Base-by-base conservation (phyloP, 2,329 filamentous ascomycete genomes). In the Neocatenulostroma microsporum region DNA sequence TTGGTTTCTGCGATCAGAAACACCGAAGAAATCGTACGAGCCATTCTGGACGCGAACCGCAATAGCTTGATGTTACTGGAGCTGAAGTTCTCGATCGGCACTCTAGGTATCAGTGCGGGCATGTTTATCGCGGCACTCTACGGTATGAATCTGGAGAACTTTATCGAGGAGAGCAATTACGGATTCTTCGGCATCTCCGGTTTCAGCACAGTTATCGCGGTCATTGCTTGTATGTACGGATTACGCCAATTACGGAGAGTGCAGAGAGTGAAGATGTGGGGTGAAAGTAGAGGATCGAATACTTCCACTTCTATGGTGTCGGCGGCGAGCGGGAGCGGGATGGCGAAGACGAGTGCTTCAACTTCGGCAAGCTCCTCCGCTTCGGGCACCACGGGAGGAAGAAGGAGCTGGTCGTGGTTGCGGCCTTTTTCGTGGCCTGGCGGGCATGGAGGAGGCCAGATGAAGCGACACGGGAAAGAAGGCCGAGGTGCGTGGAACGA, bases 101-200 rank as follows among this genome's bases (percentile, higher is more conserved):
- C 91, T 1, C 76, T 98, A 4, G 87, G 88, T n/a, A 78, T 96
- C 31, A 89, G 86, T 37, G 86, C 88, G 57, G 91, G 91, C 38
- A 95, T 91, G 33, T 93, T 96, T 57, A 74, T 95, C 53, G 93
- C 91, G 7, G 88, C 88, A n/a, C 78, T 98, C n/a, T 98, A 96
- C 71, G 91, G 91, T 51, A 96, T 96, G 88, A 98, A 98, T 67
- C 69, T 98, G 47, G 93, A 95, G 59, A 96, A 96, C 64, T 96
- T 95, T 62, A 86, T 96, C 52, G 91, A 98, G 67, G 89, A 96
- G 58, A 88, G 84, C 2, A 76, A 85, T 61, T 75, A 85, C 61
- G 91, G 89, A 9, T 96, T 98, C 60, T 73, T 72, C 30, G 76
- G 76, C 36, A 80, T 98, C 42, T 85, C 82, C 2, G 70, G 67